Conservation (phyloP, 2,329 filamentous ascomycete species). For the Aspergillus proliferans region DNA sequence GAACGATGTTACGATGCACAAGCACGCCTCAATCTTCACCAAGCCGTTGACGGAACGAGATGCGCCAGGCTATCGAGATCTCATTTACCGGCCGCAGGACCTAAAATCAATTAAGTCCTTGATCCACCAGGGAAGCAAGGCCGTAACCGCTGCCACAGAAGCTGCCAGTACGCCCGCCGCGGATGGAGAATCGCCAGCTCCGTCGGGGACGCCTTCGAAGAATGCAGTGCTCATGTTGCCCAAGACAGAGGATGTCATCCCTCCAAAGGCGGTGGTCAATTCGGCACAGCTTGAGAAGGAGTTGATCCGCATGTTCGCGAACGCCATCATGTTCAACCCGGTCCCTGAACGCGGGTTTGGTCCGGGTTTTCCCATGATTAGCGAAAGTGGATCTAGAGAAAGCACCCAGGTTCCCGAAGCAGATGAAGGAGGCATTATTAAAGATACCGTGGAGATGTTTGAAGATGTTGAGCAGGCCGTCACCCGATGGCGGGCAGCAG, state of each 20-base stretch:
- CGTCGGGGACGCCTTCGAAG: constrained; percentile 31
- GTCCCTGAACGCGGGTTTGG: constrained; percentile 69
- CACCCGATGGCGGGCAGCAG: constrained; percentile 67
- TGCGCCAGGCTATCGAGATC: constrained; percentile 67
- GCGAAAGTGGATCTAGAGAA: constrained; percentile 31
- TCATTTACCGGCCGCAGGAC: constrained; percentile 69
- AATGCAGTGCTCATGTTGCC: constrained; percentile 37
- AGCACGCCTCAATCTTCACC: constrained; percentile 73
- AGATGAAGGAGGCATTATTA: constrained; percentile 79
- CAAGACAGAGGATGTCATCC: constrained; percentile 70
- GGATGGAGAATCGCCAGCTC: constrained; percentile 48
- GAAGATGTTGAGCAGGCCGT: constrained; percentile 76
- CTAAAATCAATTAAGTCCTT: constrained; percentile 71
- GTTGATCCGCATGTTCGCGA: constrained; percentile 92
- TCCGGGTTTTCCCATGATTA: constrained; percentile 50
- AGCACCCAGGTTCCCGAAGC: constrained; percentile 56
- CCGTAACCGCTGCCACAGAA: constrained; percentile 39
- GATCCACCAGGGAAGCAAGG: constrained; percentile 48
- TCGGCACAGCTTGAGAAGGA: constrained; percentile 88
- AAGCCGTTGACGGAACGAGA: constrained; percentile 67
- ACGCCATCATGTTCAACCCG: constrained; percentile 97
- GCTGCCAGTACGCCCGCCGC: constrained; percentile 63
- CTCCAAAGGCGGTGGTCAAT: constrained; percentile 87
- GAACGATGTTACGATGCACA: constrained; percentile 70
- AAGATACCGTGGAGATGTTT: constrained; percentile 85